A percentile compares a stretch with the other conserved stretches of the same genome.
These are phyloP conservation scores for Epichloe baconii DNA, from an alignment of 2,329 filamentous ascomycete genomes.

Conservation along the genomic window DNA sequence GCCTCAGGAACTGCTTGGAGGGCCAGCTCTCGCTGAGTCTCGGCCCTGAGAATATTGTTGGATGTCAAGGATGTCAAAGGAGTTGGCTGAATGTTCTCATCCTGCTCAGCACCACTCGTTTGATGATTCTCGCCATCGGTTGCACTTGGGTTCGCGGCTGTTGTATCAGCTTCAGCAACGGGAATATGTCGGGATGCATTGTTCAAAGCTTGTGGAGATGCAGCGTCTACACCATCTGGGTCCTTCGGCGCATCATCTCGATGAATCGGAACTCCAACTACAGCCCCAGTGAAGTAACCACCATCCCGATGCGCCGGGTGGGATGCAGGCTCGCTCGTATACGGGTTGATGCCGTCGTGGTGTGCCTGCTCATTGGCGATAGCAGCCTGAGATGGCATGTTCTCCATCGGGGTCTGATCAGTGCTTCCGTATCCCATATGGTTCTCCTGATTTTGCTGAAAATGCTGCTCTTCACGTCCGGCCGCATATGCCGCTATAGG, in stretches of 20 bases:
- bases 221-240: background rate
- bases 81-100: constrained; percentile 8
- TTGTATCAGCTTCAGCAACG: background rate
- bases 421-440: constrained; percentile 33
- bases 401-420: constrained; percentile 31
- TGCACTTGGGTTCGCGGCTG: background rate
- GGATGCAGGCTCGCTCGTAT: constrained; percentile 32
- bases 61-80: constrained; percentile 5
- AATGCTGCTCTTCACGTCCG: constrained; percentile 11
- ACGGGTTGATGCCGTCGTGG: constrained; percentile 45
- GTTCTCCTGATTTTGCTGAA: constrained; percentile 3
- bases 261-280: constrained; percentile 7
- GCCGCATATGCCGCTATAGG: constrained; percentile 23
- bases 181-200: background rate
- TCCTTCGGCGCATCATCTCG: constrained; percentile 8
- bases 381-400: constrained; percentile 36
- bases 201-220: background rate
- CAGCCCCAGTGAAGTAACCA: constrained; percentile 11
- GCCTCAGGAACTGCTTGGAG: constrained; percentile 10
- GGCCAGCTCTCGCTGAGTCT: constrained; percentile 12
- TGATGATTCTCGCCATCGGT: constrained; percentile 7
- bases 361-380: constrained; percentile 36
- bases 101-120: constrained; percentile 2
- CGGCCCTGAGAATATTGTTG: constrained; percentile 9
- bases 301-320: constrained; percentile 8